Conservation (phyloP, 805 yeast genomes). For the Sugiyamaella smithiae region DNA sequence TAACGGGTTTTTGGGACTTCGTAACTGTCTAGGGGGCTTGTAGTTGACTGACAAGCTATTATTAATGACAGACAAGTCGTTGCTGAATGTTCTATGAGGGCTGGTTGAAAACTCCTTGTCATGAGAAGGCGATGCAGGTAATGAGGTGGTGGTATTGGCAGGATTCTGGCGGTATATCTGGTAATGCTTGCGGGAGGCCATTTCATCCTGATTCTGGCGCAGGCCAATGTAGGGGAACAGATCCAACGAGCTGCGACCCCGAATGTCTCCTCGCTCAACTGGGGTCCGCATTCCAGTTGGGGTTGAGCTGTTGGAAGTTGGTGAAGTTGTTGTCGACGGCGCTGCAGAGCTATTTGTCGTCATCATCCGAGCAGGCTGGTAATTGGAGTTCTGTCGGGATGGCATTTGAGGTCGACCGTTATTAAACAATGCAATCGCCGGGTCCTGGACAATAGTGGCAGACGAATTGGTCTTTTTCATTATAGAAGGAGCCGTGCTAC, state of each 20-base stretch:
- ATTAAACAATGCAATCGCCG: background rate
- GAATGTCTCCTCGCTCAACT: background rate
- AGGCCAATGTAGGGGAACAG: constrained; percentile 1
- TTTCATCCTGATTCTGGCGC: constrained; percentile 4
- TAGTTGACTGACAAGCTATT: background rate
- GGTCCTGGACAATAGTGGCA: background rate
- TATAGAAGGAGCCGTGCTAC: constrained; percentile 4
- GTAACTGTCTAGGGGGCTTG: constrained; percentile 58
- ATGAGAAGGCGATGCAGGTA: constrained; percentile 19
- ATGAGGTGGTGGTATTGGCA: constrained; percentile 5
- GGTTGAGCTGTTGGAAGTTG: background rate
- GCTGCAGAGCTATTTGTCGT: background rate
- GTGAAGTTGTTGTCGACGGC: background rate
- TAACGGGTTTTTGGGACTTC: constrained; percentile 79
- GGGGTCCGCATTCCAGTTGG: background rate
- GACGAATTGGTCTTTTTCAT: constrained; percentile 1
- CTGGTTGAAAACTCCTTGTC: constrained; percentile 10
- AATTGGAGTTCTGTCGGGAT: background rate
- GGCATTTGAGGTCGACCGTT: background rate
- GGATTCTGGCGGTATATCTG: constrained; percentile 1
- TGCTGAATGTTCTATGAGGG: constrained; percentile 9
- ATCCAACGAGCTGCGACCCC: constrained; percentile 2
- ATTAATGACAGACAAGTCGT: background rate
- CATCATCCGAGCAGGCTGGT: constrained; percentile 2
- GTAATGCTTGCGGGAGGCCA: constrained; percentile 1